Percentiles rank a stretch among this genome's conserved stretches.
phyloP scores from a whole-genome alignment of 2,329 filamentous ascomycete species.

The Cadophora luteo-olivacea region DNA sequence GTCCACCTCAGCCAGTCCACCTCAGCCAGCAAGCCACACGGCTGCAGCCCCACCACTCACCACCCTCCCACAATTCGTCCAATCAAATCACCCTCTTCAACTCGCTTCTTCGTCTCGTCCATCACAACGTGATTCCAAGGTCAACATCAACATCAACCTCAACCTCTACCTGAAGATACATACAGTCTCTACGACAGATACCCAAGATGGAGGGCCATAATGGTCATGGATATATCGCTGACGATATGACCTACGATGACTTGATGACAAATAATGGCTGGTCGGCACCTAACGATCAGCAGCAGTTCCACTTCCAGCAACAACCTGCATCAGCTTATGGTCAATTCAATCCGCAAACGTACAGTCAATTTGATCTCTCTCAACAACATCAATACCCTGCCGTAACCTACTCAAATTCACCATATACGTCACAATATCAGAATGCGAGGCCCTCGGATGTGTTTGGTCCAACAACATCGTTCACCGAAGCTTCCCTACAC shows the following conservation, averaged over 20 bases:
- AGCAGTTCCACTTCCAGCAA: constrained; percentile 34
- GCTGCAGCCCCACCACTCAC: background rate
- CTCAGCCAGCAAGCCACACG: background rate
- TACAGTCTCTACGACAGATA: background rate
- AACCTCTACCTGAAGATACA: background rate
- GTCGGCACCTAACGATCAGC: constrained; percentile 36
- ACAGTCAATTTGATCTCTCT: constrained; percentile 37
- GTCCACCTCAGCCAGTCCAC: background rate
- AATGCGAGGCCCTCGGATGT: constrained; percentile 37
- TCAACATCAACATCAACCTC: background rate
- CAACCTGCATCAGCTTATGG: constrained; percentile 32
- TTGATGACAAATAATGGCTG: constrained; percentile 38
- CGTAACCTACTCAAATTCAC: constrained; percentile 38
- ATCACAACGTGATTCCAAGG: background rate
- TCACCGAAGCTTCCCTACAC: constrained; percentile 39
- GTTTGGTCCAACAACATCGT: constrained; percentile 34
- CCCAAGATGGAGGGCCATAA: constrained; percentile 41
- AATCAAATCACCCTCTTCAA: constrained; percentile 25
- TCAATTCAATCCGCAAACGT: constrained; percentile 35
- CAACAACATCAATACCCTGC: constrained; percentile 39
- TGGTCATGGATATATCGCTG: constrained; percentile 38
- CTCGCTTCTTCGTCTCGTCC: constrained; percentile 3
- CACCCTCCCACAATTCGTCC: constrained; percentile 3
- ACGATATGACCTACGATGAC: constrained; percentile 41
- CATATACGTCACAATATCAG: constrained; percentile 41